Evolutionary conservation across 1,284 basidiomycete genomes (phyloP).

Genomic region (Ustilago loliicola): DNA sequence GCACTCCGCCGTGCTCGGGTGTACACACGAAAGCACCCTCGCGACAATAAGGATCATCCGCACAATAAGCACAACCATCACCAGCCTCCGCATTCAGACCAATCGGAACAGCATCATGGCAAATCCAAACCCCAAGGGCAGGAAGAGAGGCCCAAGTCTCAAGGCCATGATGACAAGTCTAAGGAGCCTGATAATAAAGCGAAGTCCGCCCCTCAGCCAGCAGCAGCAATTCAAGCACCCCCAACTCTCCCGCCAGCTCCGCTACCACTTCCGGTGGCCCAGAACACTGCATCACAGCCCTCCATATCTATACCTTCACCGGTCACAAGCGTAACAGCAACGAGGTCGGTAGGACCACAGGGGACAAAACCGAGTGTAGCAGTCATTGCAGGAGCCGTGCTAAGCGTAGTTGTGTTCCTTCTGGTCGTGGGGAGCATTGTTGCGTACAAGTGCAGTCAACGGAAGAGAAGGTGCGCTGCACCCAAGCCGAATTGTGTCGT

Average conservation of each 20-base stretch:
- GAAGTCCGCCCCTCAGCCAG: not conserved
- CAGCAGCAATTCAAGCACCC: not conserved
- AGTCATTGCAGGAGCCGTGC: constrained; percentile 11
- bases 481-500: too few relatives aligned
- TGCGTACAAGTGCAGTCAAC: constrained; percentile 3
- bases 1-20: not conserved
- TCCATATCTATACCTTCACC: not conserved
- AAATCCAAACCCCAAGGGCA: not conserved
- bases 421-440: constrained; percentile 3
- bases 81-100: not conserved
- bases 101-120: not conserved
- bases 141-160: not conserved
- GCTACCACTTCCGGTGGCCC: not conserved
- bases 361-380: constrained; percentile 6
- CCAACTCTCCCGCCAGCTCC: not conserved
- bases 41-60: constrained; percentile 1
- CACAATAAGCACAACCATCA: constrained; percentile 6
- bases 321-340: not conserved
- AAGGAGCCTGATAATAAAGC: not conserved
- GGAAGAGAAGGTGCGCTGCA: constrained; percentile 8
- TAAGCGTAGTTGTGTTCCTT: constrained; percentile 14
- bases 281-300: not conserved
- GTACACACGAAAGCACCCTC: constrained; percentile 5
- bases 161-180: not conserved
- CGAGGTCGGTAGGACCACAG: not conserved